Evolutionary conservation across 805 yeast species (phyloP), one percentile per base, ranked within the genome.

Genomic region (Grigorovia yakushimaensis): DNA sequence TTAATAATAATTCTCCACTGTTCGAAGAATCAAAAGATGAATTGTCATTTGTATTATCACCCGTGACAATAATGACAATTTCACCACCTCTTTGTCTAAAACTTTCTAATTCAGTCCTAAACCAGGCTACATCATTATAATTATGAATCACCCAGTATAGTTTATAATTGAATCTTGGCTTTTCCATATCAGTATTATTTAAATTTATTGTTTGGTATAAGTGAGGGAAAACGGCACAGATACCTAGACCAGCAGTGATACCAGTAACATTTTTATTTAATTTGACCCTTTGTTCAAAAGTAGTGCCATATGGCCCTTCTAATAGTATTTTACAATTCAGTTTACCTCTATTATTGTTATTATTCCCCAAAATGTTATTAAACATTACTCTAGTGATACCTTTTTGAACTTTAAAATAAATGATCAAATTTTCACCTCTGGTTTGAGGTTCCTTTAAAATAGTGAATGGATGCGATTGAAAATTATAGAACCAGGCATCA

Each of bases 391-490:
- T 70, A 15, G 87, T 79, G 46, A 78, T 61, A 49, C 87, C 88
- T n/a, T 71, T 71, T 59, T 78, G 78, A 18, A 72, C 73, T 56
- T 74, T 77, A 55, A 77, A 70, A 53, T 67, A 72, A 1, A 68
- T 63, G 9, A 77, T 20, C 21, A 50, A 48, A 23, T 50, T 49
- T 13, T 53, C 41, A 23, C 55, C 48, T 6, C 37, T 57, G 42
- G 65, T 62, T 41, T 67, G 62, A 1, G 65, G 61, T 6, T 61
- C 61, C 4, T 75, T 65, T 44, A 76, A 66, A 6, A 77, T 62
- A 1, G 89, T 81, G 64, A 85, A 83, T 4, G 91, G 91, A 60
- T 84, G 88, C 4, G 83, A 76, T 60, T 83, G 87, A 49, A 59
- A 59, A 15, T 56, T 50, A 33, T 56, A 58, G 47, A 56, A 57